Base-by-base conservation (phyloP, 352 stramenopile genomes). In the Pythium phragmiticola region DNA sequence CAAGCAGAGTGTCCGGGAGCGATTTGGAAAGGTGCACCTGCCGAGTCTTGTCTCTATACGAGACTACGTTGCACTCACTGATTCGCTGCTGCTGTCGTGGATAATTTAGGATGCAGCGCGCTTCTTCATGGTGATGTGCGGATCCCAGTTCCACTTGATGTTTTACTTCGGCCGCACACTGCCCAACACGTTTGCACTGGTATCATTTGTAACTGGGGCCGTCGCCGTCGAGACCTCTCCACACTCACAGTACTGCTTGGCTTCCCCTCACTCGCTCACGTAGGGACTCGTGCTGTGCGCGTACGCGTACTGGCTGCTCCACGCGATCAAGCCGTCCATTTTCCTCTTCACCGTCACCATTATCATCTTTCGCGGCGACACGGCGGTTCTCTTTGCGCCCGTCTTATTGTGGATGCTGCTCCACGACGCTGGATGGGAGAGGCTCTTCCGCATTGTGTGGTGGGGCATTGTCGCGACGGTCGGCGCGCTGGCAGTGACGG, bases 111-210 rank as follows among this genome's bases (percentile, higher is more conserved):
- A 93, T 52, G 69, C 70, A 1, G 78, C 74, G 45, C 60, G 73
- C 19, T 96, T 92, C 60, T 85, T 98, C 55, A 69, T 98, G 50
- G 41, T 98, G 1, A 79, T 98, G 54, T 94, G 84, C 61, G 81
- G 79, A 13, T 88, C 78, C 57, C 97, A 99, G 75, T 99, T 99
- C 74, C 98, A 99, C 74, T 77, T 99, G 2, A 80, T 97, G 42
- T 99, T 99, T 75, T 99, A 99, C 79, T 81, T 97, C 17, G 92
- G 84, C 45, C 88, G 98, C 33, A 97, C 98, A 43, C 80, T 99
- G 45, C 97, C 97, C 17, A 99, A 99, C 77, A 94, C 88, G 14
- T 99, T 99, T 75, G 97, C 98, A 28, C 72, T 99, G 68, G 84
- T 94, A 43, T 36, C 28, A 50, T 43, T 45, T 53, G 16, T 30